These are phyloP conservation scores for Sporobolomyces pararoseus DNA, from an alignment of 768 basidiomycete species.

Conservation along the genomic window DNA sequence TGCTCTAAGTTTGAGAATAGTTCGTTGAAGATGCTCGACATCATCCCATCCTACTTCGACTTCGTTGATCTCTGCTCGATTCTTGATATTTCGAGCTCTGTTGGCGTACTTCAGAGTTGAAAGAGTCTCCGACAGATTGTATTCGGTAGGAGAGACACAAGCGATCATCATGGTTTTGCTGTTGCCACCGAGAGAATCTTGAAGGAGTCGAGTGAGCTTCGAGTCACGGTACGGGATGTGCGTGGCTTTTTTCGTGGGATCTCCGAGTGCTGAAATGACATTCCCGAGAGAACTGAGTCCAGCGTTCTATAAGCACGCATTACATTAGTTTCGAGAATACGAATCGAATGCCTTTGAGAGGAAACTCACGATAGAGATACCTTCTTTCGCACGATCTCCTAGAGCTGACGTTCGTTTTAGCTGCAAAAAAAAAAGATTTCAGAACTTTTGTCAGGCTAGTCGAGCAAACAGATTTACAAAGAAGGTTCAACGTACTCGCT, in stretches of 20 bases:
- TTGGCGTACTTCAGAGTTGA: slow-evolving; percentile 96
- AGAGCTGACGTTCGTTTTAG: slow-evolving; percentile 93
- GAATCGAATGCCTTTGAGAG: no score
- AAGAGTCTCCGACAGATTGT: slow-evolving; percentile 88
- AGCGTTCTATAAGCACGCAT: slow-evolving; percentile 62
- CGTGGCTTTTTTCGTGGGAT: slow-evolving; percentile 81
- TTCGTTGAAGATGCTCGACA: slow-evolving; percentile 88
- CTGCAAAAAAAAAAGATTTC: slow-evolving; percentile 53
- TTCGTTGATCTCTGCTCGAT: slow-evolving; percentile 83
- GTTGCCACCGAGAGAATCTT: slow-evolving; percentile 97
- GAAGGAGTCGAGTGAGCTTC: slow-evolving; percentile 88
- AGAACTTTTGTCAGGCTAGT: no score
- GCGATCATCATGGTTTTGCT: slow-evolving; percentile 98
- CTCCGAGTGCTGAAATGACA: slow-evolving; percentile 94
- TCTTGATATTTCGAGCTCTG: slow-evolving; percentile 95
- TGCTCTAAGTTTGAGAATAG: slow-evolving; percentile 75
- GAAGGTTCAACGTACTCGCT: slow-evolving; percentile 61
- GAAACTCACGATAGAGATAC: slow-evolving; percentile 49
- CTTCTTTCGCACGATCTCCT: slow-evolving; percentile 95
- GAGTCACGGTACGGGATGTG: slow-evolving; percentile 98
- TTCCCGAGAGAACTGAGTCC: slow-evolving; percentile 94
- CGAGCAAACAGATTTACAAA: slow-evolving; percentile 23
- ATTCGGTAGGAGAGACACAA: slow-evolving; percentile 92
- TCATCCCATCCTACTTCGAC: slow-evolving; percentile 99
- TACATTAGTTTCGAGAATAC: no score